Evolutionary conservation across 768 basidiomycete species (phyloP).

Genomic region (Mycena venus): DNA sequence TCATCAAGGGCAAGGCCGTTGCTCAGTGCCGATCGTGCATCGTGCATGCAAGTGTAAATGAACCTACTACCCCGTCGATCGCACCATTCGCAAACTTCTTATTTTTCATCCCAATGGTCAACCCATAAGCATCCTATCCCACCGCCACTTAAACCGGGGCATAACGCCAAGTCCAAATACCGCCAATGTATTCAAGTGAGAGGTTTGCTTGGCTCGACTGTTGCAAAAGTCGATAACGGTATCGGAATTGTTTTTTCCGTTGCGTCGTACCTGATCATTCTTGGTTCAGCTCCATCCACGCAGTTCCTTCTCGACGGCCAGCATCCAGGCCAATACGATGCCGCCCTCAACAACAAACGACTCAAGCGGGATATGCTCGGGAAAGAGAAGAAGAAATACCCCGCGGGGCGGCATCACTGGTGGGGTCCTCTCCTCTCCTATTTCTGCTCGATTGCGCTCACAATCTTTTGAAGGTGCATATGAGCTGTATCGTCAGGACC

Average conservation of each 20-base stretch:
- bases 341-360: slow-evolving; percentile 12
- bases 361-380: slow-evolving; percentile 5
- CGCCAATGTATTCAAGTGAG: slow-evolving; percentile 21
- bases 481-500: slow-evolving; percentile 40
- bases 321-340: slow-evolving; percentile 20
- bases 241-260: neutral
- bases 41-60: neutral
- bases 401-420: neutral
- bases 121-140: slow-evolving; percentile 36
- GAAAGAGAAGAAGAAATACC: neutral
- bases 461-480: neutral
- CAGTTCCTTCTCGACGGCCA: neutral
- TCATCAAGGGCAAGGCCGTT: neutral
- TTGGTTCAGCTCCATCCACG: slow-evolving; percentile 24
- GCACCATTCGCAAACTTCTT: slow-evolving; percentile 6
- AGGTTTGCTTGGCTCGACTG: slow-evolving; percentile 28
- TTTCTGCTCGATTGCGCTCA: neutral
- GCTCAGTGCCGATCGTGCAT: neutral
- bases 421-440: neutral
- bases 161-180: neutral
- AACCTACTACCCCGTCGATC: slow-evolving; percentile 14
- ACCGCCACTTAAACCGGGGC: slow-evolving; percentile 25
- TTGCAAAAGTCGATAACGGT: slow-evolving; percentile 34
- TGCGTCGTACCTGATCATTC: neutral
- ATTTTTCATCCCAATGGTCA: neutral